Base-by-base conservation (phyloP, 345 rosid species). In the Citrus sp. region DNA sequence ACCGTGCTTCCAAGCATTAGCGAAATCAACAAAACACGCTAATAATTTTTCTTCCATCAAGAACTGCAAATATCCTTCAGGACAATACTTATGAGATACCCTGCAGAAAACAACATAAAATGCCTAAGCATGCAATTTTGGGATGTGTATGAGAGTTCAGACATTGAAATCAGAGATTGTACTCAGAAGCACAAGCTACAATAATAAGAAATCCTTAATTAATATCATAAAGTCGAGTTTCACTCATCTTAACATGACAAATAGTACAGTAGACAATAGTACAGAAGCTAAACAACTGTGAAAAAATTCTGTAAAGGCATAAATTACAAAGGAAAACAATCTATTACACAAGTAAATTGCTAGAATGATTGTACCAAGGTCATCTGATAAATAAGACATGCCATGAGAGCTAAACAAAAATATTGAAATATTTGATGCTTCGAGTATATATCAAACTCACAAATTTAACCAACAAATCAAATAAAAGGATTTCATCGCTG, bases 1-100 rank as follows among this genome's bases (percentile, higher is more conserved):
- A 85, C 28, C 72, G 87, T 37, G 86, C 84, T 82, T 82, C 89
- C 79, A 74, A 81, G 80, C 64, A 81, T 59, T 81, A 69, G 74
- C 64, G 32, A 65, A 76, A 78, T 85, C 80, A 74, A 73, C 81
- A 72, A 14, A 64, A 72, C 61, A 78, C 27, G 75, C 77, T 54
- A 67, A 76, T 56, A 62, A 40, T 28, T 73, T 78, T 49, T 78
- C 79, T 80, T 78, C 88, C 90, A 89, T 87, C 72, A 70, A 88
- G 67, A 73, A 67, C 74, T 72, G 35, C 75, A 16, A n/a, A 16
- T 27, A 65, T 49, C 66, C 64, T 59, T 32, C 67, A 67, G 63
- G 54, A 58, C 7, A 63, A 40, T 32, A 42, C 61, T 72, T 70
- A 4, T 67, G 70, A 76, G 79, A 78, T 49, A 42, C n/a, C 82